Base-by-base conservation (phyloP, 805 yeast species). In the Grigorovia jiainica region DNA sequence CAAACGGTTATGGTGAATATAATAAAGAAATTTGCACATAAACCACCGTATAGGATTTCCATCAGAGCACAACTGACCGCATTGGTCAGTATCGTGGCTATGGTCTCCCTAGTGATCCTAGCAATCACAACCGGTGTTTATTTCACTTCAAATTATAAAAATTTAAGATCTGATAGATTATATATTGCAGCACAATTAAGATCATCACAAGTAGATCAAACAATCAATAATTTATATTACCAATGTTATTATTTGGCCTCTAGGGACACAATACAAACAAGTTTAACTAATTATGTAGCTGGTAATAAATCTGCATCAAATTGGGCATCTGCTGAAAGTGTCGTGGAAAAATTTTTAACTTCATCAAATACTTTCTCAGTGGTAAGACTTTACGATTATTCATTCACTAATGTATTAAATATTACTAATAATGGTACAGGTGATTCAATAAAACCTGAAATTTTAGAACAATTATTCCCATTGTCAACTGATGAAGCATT, bases 121-220 rank as follows among this genome's bases (percentile, higher is more conserved):
- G 87, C 92, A 6, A 67, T 83, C 17, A 87, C 82, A 19, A 76
- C 86, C 8, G 92, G 84, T 39, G 73, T 82, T 3, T 84, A 84
- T 59, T 85, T 82, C 58, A 75, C 85, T 4, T 60, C 67, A 17
- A 81, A 76, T 47, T 75, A 80, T 45, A 72, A 77, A 24, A 62
- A 71, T 37, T 61, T 83, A 35, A 69, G 94, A 52, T 76, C 79
- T 1, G 87, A 84, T 47, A 72, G 87, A 43, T 65, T 87, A 20
- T 75, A 75, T 51, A 85, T 85, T 35, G 83, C 87, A 17, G 83
- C 95, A 2, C 83, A 83, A 58, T 66, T 87, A 43, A 87, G 86
- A 59, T 77, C 90, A 0, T 74, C 89, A 0, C 95, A 87, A 59
- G 67, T 87, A 17, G 72, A 71, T 42, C 95, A 86, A 61, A 73